Base-by-base conservation (phyloP, 2,329 filamentous ascomycete species). In the Aspergillus sp. region DNA sequence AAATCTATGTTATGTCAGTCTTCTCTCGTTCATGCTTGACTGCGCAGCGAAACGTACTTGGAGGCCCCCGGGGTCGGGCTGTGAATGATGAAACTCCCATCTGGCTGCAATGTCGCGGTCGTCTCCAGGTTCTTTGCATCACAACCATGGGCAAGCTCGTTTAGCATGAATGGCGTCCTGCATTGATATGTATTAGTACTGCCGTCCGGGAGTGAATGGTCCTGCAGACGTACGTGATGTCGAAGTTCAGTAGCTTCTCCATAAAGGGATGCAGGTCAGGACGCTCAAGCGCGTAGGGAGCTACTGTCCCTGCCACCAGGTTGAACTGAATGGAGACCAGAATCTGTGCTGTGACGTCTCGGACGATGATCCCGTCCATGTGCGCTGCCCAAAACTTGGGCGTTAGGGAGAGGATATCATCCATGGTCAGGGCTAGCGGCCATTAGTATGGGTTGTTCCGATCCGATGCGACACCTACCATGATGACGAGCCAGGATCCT, bases 71-170 rank as follows among this genome's bases (percentile, higher is more conserved):
- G 23, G 2, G 36, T 58, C 2, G 72, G 72, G 0, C 67, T 71
- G 44, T 74, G 62, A 11, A 74, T 56, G 11, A 65, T 59, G 55
- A 71, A 71, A 5, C 57, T 62, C 0, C 71, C 72, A 49, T 74
- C 64, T 3, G 62, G 46, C 2, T 66, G 55, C 4, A 69, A 50
- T 2, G 67, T 73, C 5, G 71, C 72, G 0, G 64, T 72, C 2
- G 72, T 75, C 50, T 75, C 67, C 4, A 76, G 45, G 29, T 74
- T 73, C 2, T 61, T 58, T 1, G 71, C 71, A 53, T 76, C 72
- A 3, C 75, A 59, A 1, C 73, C 72, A 50, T 74, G 72, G 1
- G 70, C 70, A 4, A 74, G 50, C 49, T 76, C 72, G 0, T 71
- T 76, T 2, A 76, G 61, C 61, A 76, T 63, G 48, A 72, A 76